A percentile compares a stretch with the other conserved stretches of the same genome.
Conservation (phyloP, 108 stramenopile species). For the Cylindrotheca closterium region DNA sequence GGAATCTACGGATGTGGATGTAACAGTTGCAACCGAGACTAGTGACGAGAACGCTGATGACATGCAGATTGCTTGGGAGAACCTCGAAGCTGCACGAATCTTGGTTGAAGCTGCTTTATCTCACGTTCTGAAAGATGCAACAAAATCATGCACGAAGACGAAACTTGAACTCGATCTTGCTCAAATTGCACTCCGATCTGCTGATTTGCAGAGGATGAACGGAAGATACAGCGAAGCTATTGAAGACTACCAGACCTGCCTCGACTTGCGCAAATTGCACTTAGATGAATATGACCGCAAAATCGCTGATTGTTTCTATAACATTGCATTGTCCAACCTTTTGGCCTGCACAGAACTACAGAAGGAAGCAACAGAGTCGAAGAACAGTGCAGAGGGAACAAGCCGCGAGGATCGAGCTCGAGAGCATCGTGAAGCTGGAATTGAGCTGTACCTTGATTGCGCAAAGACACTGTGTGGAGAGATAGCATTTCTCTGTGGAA, state of each 20-base stretch:
- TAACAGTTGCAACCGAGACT: constrained; percentile 16
- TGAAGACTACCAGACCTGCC: constrained; percentile 56
- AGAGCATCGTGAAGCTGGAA: constrained; percentile 41
- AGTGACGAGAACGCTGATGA: constrained; percentile 47
- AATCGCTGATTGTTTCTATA: constrained; percentile 72
- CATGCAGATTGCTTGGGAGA: constrained; percentile 87
- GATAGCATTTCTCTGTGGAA: constrained; percentile 58
- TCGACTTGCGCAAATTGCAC: constrained; percentile 30
- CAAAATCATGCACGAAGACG: not conserved
- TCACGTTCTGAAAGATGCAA: not conserved
- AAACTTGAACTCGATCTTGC: constrained; percentile 61
- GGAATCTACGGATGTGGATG: constrained; percentile 51
- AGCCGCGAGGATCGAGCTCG: constrained; percentile 6
- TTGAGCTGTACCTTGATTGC: constrained; percentile 61
- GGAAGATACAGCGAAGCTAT: constrained; percentile 54
- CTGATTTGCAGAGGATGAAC: constrained; percentile 74
- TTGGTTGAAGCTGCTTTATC: constrained; percentile 44
- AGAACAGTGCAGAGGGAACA: constrained; percentile 6
- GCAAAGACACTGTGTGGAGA: constrained; percentile 58
- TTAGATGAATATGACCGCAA: constrained; percentile 57
- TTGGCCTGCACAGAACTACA: constrained; percentile 25
- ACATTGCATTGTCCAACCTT: constrained; percentile 58
- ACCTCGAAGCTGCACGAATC: constrained; percentile 74
- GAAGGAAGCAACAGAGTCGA: constrained; percentile 22
- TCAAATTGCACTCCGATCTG: constrained; percentile 71